Conservation (phyloP, 352 stramenopile species). For the Globisporangium irregulare region DNA sequence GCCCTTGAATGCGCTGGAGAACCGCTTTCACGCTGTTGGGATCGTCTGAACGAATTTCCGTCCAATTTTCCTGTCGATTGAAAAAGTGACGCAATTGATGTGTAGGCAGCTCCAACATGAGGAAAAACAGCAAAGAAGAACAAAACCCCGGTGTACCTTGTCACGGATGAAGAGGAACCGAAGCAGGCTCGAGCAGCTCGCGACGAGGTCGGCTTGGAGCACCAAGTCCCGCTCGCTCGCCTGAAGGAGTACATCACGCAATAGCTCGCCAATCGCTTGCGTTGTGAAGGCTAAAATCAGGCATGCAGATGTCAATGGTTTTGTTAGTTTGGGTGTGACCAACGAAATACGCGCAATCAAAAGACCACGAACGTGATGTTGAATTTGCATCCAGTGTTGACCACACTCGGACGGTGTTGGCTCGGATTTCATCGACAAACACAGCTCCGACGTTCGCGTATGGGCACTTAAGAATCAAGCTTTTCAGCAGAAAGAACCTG, state of each 20-base stretch:
- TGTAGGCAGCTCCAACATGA: background rate
- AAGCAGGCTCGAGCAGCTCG: slow-evolving; percentile 62
- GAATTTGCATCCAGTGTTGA: slow-evolving; percentile 14
- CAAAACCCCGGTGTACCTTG: slow-evolving; percentile 29
- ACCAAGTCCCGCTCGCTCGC: slow-evolving; percentile 59
- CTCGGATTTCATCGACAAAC: slow-evolving; percentile 58
- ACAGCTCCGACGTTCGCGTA: slow-evolving; percentile 72
- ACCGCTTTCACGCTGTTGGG: slow-evolving; percentile 14
- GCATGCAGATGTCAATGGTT: background rate
- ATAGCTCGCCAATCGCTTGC: slow-evolving; percentile 22
- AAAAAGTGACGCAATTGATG: background rate
- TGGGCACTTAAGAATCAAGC: slow-evolving; percentile 48
- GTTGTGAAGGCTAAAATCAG: slow-evolving; percentile 17
- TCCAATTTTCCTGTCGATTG: slow-evolving; percentile 28
- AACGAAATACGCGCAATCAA: background rate
- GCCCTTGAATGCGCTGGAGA: slow-evolving; percentile 26
- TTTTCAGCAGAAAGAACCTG: slow-evolving; percentile 51
- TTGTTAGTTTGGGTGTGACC: background rate
- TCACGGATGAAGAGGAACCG: slow-evolving; percentile 66
- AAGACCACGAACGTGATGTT: slow-evolving; percentile 30
- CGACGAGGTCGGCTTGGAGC: slow-evolving; percentile 55
- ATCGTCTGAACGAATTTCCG: slow-evolving; percentile 26
- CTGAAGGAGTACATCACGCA: slow-evolving; percentile 33
- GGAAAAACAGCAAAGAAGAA: background rate
- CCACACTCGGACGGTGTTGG: slow-evolving; percentile 43